Evolutionary conservation across 75 land plant species (phyloP).

Genomic region (Pseudotsuga menziesii): DNA sequence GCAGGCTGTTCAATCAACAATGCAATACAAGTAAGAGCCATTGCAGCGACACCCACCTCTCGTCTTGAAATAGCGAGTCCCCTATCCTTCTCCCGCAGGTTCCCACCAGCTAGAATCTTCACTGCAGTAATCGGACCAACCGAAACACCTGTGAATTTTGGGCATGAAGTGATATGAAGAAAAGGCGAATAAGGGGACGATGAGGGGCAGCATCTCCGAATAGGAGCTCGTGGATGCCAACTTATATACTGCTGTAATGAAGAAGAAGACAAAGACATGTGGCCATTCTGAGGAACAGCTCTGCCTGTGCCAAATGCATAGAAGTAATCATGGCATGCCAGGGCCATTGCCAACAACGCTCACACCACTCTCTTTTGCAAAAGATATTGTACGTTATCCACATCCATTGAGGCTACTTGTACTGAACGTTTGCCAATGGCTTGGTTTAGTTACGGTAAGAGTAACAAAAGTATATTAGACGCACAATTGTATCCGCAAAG

Average conservation of each 20-base stretch:
- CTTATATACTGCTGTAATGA: not conserved
- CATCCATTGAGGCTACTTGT: too few relatives aligned
- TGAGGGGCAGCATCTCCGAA: too few relatives aligned
- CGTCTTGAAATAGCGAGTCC: constrained; percentile 35
- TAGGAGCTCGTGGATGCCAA: not conserved
- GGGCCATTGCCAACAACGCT: not conserved
- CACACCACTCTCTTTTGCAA: too few relatives aligned
- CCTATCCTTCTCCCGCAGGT: constrained; percentile 2
- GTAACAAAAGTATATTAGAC: too few relatives aligned
- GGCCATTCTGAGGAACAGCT: not conserved
- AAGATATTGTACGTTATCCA: too few relatives aligned
- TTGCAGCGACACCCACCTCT: constrained; percentile 24
- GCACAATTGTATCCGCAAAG: too few relatives aligned
- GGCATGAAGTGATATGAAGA: not conserved
- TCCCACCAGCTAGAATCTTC: not conserved
- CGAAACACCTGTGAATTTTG: not conserved
- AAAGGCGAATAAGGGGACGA: not conserved
- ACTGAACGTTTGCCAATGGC: too few relatives aligned
- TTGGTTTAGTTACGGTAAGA: too few relatives aligned
- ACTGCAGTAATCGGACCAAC: not conserved
- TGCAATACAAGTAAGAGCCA: constrained; percentile 14
- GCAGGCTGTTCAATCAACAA: constrained; percentile 20
- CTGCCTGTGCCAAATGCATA: not conserved
- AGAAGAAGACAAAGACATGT: not conserved
- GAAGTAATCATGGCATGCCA: not conserved